phyloP scores from a whole-genome alignment of 345 rosid genomes.

The Zanthoxylum bungeanum region DNA sequence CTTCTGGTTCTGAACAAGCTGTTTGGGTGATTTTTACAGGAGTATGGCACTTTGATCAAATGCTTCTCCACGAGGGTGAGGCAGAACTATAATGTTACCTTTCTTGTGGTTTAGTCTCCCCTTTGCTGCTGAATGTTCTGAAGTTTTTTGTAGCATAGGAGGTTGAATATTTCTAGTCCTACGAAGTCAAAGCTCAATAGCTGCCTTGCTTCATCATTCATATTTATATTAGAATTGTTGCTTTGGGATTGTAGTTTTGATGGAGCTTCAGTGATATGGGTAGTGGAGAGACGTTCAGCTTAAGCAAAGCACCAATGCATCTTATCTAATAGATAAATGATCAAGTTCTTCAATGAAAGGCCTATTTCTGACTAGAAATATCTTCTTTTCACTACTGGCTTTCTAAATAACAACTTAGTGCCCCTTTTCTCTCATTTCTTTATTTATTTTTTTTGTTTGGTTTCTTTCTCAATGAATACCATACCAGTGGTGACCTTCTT shows the following conservation, averaged over 20 bases:
- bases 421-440: background rate
- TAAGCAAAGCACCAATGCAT: background rate
- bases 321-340: background rate
- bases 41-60: slow-evolving; percentile 71
- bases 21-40: slow-evolving; percentile 32
- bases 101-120: background rate
- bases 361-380: background rate
- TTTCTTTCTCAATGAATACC: background rate
- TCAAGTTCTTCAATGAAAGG: slow-evolving; percentile 4
- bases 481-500: background rate
- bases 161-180: background rate
- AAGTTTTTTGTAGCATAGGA: background rate
- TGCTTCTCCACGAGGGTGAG: slow-evolving; percentile 41
- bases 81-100: slow-evolving; percentile 10
- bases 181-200: background rate
- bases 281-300: too few relatives aligned
- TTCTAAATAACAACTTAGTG: background rate
- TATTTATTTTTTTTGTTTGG: background rate
- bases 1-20: background rate
- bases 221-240: background rate
- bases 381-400: background rate
- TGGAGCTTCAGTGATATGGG: background rate
- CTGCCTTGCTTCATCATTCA: background rate
- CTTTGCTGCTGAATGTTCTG: background rate
- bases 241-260: background rate